Evolutionary conservation across 164 flowering plant species (phyloP), one percentile per base, ranked within the genome.

Genomic region (Pachysandra terminalis): DNA sequence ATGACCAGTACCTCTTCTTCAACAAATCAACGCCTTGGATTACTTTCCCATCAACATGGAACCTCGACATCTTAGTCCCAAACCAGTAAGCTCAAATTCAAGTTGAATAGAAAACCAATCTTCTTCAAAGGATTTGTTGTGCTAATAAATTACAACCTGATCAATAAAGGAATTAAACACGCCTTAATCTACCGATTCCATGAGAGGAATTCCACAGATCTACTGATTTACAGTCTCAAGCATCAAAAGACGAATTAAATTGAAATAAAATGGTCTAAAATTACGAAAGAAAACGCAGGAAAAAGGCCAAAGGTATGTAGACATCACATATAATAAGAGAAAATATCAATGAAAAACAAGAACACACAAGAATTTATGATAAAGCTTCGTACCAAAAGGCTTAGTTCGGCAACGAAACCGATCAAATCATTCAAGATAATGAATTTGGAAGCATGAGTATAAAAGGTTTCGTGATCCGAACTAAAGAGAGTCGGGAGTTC

Each of bases 21-120:
- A 90, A 64, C 74, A 95, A 81, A 70, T 90, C 96, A 19, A 95
- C 87, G 32, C 63, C 75, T 45, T 95, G 90, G 57, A 92, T 88
- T 55, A 88, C 98, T 68, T 95, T 95, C 60, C 99, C 97, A 25
- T 85, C 86, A 2, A 92, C 97, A 54, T 73, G 76, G 48, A 85
- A 88, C 66, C 86, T 82, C 79, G 81, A 63, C 97, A 95, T 89
- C 68, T 71, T 59, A 13, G 24, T n/a, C 0, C 64, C 61, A 5
- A 25, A 1, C 64, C 25, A 19, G 9, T 15, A 14, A 61, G 25
- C 14, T 21, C 24, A 56, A 24, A 25, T 24, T 21, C 24, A 56
- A 23, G 3, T 23, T 32, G 28, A 24, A 0, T 56, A 24, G 17
- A 24, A 19, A 24, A 24, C 16, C 24, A 24, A 16, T 6, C 58